Evolutionary conservation across 805 yeast genomes (phyloP), one percentile per base, ranked within the genome.

Genomic region (Candida adriatica): DNA sequence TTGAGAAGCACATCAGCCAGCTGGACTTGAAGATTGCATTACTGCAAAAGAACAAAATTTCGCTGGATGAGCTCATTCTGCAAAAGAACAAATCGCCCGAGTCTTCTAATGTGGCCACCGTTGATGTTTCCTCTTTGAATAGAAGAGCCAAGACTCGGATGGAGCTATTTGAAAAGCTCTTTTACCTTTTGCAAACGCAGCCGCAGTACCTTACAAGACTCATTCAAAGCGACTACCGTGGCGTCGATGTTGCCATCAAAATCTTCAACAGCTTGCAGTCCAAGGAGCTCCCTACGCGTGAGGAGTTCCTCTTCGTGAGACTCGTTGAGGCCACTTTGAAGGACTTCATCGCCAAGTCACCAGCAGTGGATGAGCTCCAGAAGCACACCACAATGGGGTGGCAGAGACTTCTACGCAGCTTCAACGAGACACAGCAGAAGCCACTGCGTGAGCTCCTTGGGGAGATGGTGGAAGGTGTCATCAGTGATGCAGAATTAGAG

Each of bases 161-260:
- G 30, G 87, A 79, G 38, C 55, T 74, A 1, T 83, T 81, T 55
- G 95, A 80, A 45, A 80, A 83, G 15, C 50, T 90, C 31, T 78
- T 92, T 44, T 92, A 80, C 49, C 58, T 90, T 16, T 55, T 92
- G 26, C 97, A 92, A 53, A 82, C 94, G 0, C 85, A 84, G 46
- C 83, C 95, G 0, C 53, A 56, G 1, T 90, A 90, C 48, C 66
- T 88, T 49, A 64, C 76, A 2, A 58, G 74, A 10, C 54, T 85
- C 21, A 70, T 75, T 34, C 53, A 61, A 11, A 45, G 55, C 8
- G 56, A 59, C 24, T 42, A 40, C 23, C 45, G 51, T 29, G 55
- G 54, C 27, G 43, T 41, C 27, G 51, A 49, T 28, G 29, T 51
- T 32, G 52, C 49, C 2, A 30, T 48, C 27, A 48, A 49, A 33